Evolutionary conservation across 1,139 yeast species (phyloP).

Genomic region (Diutina mesorugosa): DNA sequence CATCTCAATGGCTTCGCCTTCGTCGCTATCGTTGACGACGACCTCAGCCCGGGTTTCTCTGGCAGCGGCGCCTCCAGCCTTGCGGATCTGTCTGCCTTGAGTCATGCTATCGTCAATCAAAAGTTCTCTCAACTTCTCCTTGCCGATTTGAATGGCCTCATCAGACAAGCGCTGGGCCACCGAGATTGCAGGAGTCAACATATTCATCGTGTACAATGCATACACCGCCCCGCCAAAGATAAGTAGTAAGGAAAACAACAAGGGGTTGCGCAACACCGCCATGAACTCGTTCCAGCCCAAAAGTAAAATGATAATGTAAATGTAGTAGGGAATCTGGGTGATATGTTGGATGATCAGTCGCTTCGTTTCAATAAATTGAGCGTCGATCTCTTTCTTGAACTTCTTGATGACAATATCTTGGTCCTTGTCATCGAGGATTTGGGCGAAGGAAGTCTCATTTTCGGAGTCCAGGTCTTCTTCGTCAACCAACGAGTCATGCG

Average conservation of each 20-base stretch:
- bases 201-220: slow-evolving; percentile 54
- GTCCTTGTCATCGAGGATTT: slow-evolving; percentile 44
- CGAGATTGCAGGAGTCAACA: slow-evolving; percentile 63
- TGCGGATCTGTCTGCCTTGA: background rate
- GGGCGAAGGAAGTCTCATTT: slow-evolving; percentile 28
- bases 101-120: slow-evolving; percentile 19
- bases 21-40: background rate
- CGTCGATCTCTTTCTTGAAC: slow-evolving; percentile 69
- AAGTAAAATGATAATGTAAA: slow-evolving; percentile 57
- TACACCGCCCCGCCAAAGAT: slow-evolving; percentile 49
- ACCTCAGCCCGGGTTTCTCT: background rate
- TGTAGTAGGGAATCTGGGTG: slow-evolving; percentile 74
- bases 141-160: slow-evolving; percentile 44
- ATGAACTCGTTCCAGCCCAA: slow-evolving; percentile 95
- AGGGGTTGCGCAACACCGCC: slow-evolving; percentile 77
- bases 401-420: slow-evolving; percentile 43
- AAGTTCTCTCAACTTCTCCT: slow-evolving; percentile 43
- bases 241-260: slow-evolving; percentile 49
- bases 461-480: slow-evolving; percentile 25
- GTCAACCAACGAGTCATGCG: slow-evolving; percentile 12
- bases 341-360: slow-evolving; percentile 58
- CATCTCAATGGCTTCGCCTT: background rate
- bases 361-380: slow-evolving; percentile 74
- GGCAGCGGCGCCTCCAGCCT: background rate
- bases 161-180: slow-evolving; percentile 46